Percentiles rank a stretch among this genome's conserved stretches.
These are phyloP conservation scores for Pneumocystis carinii DNA, from an alignment of 1,139 yeast species.

Conservation along the genomic window DNA sequence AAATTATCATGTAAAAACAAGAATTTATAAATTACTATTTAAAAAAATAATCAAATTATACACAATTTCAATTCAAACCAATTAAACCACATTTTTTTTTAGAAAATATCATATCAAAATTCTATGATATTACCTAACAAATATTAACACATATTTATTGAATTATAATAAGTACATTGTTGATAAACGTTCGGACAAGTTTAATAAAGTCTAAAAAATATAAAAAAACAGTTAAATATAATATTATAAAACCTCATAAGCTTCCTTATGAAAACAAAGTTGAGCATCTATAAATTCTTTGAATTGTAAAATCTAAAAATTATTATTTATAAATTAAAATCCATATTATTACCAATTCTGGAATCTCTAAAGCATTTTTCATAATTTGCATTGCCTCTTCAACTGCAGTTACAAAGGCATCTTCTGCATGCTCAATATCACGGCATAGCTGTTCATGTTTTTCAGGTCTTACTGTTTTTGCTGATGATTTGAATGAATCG, in stretches of 20 bases:
- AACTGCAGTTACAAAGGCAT: slow-evolving; percentile 78
- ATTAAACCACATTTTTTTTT: not conserved
- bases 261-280: not conserved
- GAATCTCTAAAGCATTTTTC: slow-evolving; percentile 66
- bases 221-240: not conserved
- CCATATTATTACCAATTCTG: slow-evolving; percentile 34
- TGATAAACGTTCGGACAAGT: not conserved
- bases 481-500: slow-evolving; percentile 61
- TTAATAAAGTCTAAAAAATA: not conserved
- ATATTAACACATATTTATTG: not conserved
- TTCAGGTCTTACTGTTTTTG: slow-evolving; percentile 56
- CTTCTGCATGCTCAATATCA: slow-evolving; percentile 73
- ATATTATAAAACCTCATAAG: not conserved
- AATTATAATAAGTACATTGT: not conserved
- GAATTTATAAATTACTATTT: not conserved
- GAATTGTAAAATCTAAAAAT: not conserved
- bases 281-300: not conserved
- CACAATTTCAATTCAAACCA: not conserved
- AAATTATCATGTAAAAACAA: not conserved
- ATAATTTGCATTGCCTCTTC: slow-evolving; percentile 77
- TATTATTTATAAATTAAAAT: not conserved
- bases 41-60: not conserved
- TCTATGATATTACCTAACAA: not conserved
- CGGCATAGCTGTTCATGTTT: slow-evolving; percentile 47
- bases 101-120: not conserved